phyloP scores from a whole-genome alignment of 306 rosid species.

The Datisca glomerata region DNA sequence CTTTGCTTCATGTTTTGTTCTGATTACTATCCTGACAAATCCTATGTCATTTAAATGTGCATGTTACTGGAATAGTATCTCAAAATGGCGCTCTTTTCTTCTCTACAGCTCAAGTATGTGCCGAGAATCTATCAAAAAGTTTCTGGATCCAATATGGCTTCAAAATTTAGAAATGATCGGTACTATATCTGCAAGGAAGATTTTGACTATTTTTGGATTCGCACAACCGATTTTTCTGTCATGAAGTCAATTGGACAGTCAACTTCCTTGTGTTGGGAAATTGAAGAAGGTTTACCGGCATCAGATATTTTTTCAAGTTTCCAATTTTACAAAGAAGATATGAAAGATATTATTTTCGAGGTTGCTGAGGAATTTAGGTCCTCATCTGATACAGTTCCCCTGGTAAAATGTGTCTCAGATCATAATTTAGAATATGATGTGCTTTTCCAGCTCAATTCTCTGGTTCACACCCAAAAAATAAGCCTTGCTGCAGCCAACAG shows the following conservation, averaged over 20 bases:
- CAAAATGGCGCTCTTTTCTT: background rate
- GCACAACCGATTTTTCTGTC: conserved; percentile 58
- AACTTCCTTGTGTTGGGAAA: conserved; percentile 61
- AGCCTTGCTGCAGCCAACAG: conserved; percentile 46
- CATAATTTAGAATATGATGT: conserved; percentile 46
- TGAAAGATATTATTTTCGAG: conserved; percentile 34
- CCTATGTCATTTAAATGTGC: background rate
- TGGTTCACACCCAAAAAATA: conserved; percentile 77
- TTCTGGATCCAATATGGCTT: conserved; percentile 38
- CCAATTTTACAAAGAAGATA: conserved; percentile 44
- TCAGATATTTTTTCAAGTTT: conserved; percentile 35
- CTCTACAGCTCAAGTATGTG: conserved; percentile 58
- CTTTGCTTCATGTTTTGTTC: too few relatives aligned
- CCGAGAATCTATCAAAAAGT: conserved; percentile 57
- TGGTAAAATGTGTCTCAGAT: conserved; percentile 28
- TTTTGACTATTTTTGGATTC: conserved; percentile 65
- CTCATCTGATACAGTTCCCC: conserved; percentile 48
- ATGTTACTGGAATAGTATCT: background rate
- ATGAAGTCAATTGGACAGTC: conserved; percentile 59
- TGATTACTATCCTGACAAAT: background rate
- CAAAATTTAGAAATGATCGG: conserved; percentile 41
- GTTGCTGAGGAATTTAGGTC: conserved; percentile 37
- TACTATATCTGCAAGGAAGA: conserved; percentile 71
- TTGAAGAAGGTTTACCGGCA: conserved; percentile 34
- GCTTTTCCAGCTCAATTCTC: conserved; percentile 71